A percentile compares a stretch with the other conserved stretches of the same genome.
Conservation (phyloP, 345 rosid genomes). For the Microcos paniculata region DNA sequence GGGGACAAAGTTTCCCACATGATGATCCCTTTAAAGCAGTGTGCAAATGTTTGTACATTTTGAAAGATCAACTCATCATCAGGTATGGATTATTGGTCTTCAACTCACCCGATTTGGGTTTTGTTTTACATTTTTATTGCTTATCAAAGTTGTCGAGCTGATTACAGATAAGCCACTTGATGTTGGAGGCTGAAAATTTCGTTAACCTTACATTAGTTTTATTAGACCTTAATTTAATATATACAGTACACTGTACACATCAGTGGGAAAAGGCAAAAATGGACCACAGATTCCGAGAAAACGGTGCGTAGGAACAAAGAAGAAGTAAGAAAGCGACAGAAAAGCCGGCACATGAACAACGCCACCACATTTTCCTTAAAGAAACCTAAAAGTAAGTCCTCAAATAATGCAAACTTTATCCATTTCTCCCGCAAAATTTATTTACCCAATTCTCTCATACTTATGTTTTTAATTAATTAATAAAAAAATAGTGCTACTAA, state of each 20-base stretch:
- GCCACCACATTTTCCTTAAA: conserved; percentile 9
- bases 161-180: too few species aligned
- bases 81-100: background rate
- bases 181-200: too few species aligned
- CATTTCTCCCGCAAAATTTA: background rate
- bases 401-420: conserved; percentile 7
- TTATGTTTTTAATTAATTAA: too few species aligned
- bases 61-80: background rate
- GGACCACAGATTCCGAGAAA: conserved; percentile 15
- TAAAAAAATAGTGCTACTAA: too few species aligned
- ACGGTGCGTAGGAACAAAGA: background rate
- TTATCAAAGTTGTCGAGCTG: background rate
- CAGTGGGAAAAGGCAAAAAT: background rate
- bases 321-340: background rate
- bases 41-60: background rate
- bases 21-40: background rate
- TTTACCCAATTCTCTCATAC: background rate
- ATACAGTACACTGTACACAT: too few species aligned
- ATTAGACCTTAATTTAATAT: too few species aligned
- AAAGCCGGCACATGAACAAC: conserved; percentile 17
- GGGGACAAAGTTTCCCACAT: background rate
- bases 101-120: background rate
- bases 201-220: too few species aligned
- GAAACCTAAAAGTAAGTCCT: background rate
- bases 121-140: background rate